Base-by-base conservation (phyloP, 257 asterid genomes). In the Perilla frutescens region DNA sequence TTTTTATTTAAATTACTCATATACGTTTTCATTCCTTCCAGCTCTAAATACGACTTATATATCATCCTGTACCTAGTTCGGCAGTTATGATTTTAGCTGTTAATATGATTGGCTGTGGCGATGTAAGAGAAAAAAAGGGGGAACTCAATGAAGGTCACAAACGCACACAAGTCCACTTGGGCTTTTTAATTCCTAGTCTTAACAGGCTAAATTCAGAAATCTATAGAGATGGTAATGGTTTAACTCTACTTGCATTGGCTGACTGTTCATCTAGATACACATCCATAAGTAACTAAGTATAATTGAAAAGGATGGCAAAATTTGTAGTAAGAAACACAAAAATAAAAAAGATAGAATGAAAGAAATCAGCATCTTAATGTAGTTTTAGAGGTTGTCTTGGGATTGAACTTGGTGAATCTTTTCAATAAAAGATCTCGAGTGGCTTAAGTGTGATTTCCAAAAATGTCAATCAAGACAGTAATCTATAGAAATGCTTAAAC, bases 181-280 rank as follows among this genome's bases (percentile, higher is more conserved):
- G 9, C 12, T 14, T 54, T 29, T 39, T 54, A n/a, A n/a, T n/a
- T n/a, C n/a, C n/a, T n/a, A n/a, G n/a, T n/a, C n/a, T n/a, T n/a
- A 62, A 69, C 12, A 49, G 54, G 20, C 37, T 54, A 54, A 39
- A 55, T 15, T 39, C 9, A 37, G 45, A 70, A 55, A 44, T 55
- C 66, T 58, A 32, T 4, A 41, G 41, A 5, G 34, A 5, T 61
- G 2, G 26, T 20, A 20, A 20, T 20, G 1, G 26, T 62, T 29
- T 36, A 8, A 39, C 44, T 40, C 44, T 40, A 44, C 49, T 7
- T 44, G 37, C 5, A 20, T 8, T 62, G 26, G 13, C 41, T 6
- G 53, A 7, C 36, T 7, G 32, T 41, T 14, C 68, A 62, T 44
- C 49, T 8, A 40, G 44, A 20, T 20, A 20, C 26, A 20, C 26